These are phyloP conservation scores for Pleurozium schreberi DNA, from an alignment of 225 moss, liverwort and hornwort species.

Conservation along the genomic window DNA sequence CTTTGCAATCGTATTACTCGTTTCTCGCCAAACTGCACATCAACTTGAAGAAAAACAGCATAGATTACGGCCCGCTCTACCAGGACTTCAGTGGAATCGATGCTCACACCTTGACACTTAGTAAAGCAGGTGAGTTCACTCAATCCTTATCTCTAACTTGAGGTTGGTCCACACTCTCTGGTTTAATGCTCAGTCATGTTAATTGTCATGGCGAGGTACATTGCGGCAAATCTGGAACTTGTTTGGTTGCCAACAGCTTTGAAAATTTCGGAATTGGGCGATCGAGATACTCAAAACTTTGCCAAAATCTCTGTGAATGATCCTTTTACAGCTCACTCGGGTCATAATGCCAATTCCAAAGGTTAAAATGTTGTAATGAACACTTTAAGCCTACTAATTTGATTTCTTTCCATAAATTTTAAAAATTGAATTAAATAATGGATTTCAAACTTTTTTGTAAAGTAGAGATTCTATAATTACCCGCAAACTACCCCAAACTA, in stretches of 20 bases:
- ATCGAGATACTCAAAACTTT: neutral
- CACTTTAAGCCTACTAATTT: no score
- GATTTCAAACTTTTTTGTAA: no score
- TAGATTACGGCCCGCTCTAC: accelerated
- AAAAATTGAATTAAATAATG: no score
- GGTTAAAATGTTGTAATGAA: no score
- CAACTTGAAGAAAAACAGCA: neutral
- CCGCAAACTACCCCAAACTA: no score
- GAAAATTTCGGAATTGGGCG: neutral
- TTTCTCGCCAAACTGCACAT: neutral
- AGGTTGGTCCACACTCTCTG: neutral
- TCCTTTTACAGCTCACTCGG: no score
- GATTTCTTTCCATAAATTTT: no score
- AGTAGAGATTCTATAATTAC: no score
- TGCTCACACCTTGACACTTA: neutral
- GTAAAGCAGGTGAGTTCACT: neutral
- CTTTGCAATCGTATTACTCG: neutral
- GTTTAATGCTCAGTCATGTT: neutral
- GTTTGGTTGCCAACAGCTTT: neutral
- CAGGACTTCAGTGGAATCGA: neutral
- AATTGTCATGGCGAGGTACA: neutral
- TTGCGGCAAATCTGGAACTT: neutral
- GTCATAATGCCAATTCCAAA: no score
- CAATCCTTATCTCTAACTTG: neutral
- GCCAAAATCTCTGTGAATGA: neutral